These are phyloP conservation scores for Psidium friedrichsthalianum DNA, from an alignment of 345 rosid genomes.

Conservation along the genomic window DNA sequence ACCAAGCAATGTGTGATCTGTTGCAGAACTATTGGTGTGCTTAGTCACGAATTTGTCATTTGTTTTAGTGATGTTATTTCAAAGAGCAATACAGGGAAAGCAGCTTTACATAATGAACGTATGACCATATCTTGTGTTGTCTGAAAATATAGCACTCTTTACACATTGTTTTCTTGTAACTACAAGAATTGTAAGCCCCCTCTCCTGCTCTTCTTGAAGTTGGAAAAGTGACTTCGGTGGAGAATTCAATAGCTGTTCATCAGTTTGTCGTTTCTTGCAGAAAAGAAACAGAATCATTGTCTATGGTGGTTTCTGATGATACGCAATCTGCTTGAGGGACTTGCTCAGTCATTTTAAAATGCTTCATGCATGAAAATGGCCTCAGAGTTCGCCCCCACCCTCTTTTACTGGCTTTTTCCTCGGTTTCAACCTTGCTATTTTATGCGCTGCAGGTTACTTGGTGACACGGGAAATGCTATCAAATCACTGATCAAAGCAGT, in stretches of 20 bases:
- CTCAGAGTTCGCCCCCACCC: background rate
- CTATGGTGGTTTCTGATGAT: no score
- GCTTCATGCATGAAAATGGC: background rate
- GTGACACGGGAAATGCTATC: constrained; percentile 47
- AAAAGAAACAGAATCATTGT: background rate
- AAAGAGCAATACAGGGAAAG: background rate
- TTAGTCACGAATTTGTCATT: background rate
- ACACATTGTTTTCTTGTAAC: background rate
- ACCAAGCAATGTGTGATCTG: background rate
- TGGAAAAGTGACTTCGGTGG: background rate
- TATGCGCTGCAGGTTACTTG: constrained; percentile 48
- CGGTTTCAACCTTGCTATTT: background rate
- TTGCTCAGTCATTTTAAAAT: background rate
- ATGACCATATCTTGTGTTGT: background rate
- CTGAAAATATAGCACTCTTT: background rate
- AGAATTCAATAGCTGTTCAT: background rate
- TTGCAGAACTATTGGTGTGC: background rate
- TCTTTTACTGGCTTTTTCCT: background rate
- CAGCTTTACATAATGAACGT: background rate
- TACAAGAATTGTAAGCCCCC: background rate
- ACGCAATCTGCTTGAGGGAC: background rate
- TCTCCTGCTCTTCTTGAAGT: background rate
- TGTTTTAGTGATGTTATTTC: background rate
- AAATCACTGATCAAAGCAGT: constrained; percentile 47
- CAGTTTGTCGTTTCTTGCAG: background rate